phyloP scores from a whole-genome alignment of 805 yeast genomes.

The Hanseniaspora guilliermondii region DNA sequence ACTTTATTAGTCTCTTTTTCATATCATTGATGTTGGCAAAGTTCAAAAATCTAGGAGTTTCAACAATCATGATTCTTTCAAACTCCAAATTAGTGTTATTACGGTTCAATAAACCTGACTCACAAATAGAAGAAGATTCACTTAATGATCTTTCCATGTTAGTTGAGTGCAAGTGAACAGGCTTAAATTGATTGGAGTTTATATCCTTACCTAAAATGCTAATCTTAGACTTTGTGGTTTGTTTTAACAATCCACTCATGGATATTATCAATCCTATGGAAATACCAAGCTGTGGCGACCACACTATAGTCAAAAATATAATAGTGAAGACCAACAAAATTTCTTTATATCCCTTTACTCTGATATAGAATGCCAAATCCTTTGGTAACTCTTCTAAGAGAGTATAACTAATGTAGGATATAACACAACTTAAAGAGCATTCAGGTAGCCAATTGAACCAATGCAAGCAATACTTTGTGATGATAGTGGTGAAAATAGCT shows the following conservation, averaged over 20 bases:
- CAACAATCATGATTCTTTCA: constrained; percentile 15
- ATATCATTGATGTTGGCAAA: constrained; percentile 14
- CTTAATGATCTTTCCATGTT: constrained; percentile 4
- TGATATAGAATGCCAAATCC: constrained; percentile 34
- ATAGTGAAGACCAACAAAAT: constrained; percentile 19
- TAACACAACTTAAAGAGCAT: constrained; percentile 35
- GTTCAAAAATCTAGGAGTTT: constrained; percentile 11
- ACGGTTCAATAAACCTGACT: not conserved
- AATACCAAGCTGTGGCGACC: constrained; percentile 33
- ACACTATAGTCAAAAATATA: constrained; percentile 17
- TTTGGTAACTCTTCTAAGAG: constrained; percentile 36
- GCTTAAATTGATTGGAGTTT: constrained; percentile 15
- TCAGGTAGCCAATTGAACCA: constrained; percentile 33
- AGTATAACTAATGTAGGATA: constrained; percentile 34
- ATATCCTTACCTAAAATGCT: constrained; percentile 34
- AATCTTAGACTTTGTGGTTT: constrained; percentile 34
- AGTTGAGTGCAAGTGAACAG: not conserved
- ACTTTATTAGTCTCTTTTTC: constrained; percentile 9
- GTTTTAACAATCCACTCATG: constrained; percentile 28
- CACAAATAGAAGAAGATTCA: constrained; percentile 1
- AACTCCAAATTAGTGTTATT: constrained; percentile 9
- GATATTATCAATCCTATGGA: constrained; percentile 29
- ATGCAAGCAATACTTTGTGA: constrained; percentile 19
- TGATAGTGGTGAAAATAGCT: constrained; percentile 18
- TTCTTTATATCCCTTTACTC: constrained; percentile 32